Evolutionary conservation across 371 early-diverging fungal species (phyloP), one percentile per base, ranked within the genome.

Genomic region (Apophysomyces elegans): DNA sequence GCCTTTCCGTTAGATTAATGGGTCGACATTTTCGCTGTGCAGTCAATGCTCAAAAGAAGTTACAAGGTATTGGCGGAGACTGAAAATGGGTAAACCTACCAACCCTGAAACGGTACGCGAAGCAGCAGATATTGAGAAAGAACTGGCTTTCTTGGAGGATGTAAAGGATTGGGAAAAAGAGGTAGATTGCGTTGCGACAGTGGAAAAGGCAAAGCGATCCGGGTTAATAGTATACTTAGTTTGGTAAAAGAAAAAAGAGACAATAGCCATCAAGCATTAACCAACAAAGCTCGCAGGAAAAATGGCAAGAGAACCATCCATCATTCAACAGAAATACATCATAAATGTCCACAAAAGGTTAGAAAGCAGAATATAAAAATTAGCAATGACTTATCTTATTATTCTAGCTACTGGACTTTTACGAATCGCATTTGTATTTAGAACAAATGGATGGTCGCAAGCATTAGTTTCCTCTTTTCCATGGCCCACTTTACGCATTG

Each of bases 301-400:
- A 50, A 50, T 8, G 54, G 54, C 21, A 50, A 50, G 54, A 50
- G 11, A 50, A 50, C 54, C 4, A 35, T 50, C 8, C 54, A 50
- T 50, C 54, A 50, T 50, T 50, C 54, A 9, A 50, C 54, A 50
- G 54, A 50, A 50, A 5, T 50, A 7, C 21, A 50, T 21, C 54
- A 50, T 7, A 50, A 50, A 2, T 50, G 54, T 50, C 54, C 54
- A 50, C n/a, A 50, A 50, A 50, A 50, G 54, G 54, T 50, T 5
- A 50, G 18, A 50, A 26, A 50, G 16, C 4, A 50, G 21, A 21
- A 26, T 26, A 26, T 26, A 26, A 26, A 26, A 26, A 2, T 26
- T 26, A 26, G 2, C 32, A 26, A 26, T 26, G 32, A 26, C 32
- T 21, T 3, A 26, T 50, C 54, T 11, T 50, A 2, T 32, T 50